Evolutionary conservation across 108 stramenopile species (phyloP), one percentile per base, ranked within the genome.

Genomic region (Parietichytrium sp.): DNA sequence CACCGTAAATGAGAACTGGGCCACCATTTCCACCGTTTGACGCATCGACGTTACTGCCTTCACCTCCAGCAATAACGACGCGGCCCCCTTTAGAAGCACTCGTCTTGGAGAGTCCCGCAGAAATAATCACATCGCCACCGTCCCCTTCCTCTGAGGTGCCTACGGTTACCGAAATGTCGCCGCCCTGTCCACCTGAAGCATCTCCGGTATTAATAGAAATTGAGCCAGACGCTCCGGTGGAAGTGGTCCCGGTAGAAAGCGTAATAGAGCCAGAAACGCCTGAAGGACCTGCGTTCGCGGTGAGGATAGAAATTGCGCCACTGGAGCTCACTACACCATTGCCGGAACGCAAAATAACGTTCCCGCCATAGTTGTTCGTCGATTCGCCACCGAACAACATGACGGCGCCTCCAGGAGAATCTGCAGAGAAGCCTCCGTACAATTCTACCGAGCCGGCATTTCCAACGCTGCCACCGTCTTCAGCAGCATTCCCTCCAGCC

Each of bases 291-390:
- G 87, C 86, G 78, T 88, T 88, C 13, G 84, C 45, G 4, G 81
- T 85, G n/a, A 7, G n/a, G 4, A 85, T 23, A 6, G n/a, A 20
- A 26, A 82, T 16, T 31, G 48, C 12, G 0, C 88, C 87, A 54
- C 84, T 85, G 18, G 85, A 86, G 8, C n/a, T 54, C 27, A 47
- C 82, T 3, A 83, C 81, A 26, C 86, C 79, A 10, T 30, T 3
- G 26, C 88, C 87, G 10, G 85, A 81, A 20, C 29, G 29, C 3
- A 86, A 25, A 10, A 26, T 23, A 47, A 86, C 52, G 33, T 82
- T 29, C 13, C 88, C 92, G 12, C 92, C 92, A 49, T 90, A 54
- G 80, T 87, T 83, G 23, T 82, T 51, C 23, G 61, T 72, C 13
- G 38, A 45, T 27, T 72, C 61, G 45, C 61, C 61, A 2, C 61